Percentiles rank a stretch among this genome's conserved stretches.
Evolutionary conservation across 441 rosid genomes (phyloP).

Genomic region (Raphanus hybrid): DNA sequence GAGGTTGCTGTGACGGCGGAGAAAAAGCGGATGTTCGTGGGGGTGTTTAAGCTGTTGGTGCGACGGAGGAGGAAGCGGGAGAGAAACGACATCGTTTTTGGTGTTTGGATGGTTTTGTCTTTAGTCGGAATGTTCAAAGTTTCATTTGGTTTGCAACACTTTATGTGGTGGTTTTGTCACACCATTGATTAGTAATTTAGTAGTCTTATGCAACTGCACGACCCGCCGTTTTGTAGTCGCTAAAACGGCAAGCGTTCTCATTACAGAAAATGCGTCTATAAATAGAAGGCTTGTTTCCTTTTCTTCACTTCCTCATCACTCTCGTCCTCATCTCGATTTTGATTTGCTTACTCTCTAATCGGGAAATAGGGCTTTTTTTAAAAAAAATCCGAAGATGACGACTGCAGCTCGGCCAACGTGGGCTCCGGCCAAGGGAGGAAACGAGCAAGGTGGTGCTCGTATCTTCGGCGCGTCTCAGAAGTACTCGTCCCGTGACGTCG

Average conservation of each 20-base stretch:
- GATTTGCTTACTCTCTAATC: conserved; percentile 16
- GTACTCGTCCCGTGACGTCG: conserved; percentile 91
- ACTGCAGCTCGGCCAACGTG: conserved; percentile 97
- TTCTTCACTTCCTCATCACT: not conserved
- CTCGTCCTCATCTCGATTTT: conserved; percentile 31
- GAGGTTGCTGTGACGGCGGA: conserved; percentile 36
- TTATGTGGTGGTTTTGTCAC: too few species aligned
- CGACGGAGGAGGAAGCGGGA: conserved; percentile 49
- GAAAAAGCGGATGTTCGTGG: conserved; percentile 38
- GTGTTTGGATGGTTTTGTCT: conserved; percentile 1
- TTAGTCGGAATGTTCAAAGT: too few species aligned
- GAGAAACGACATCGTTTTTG: conserved; percentile 45
- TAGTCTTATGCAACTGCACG: not conserved
- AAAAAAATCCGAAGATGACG: conserved; percentile 76
- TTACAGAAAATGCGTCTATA: not conserved
- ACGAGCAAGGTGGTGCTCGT: conserved; percentile 95
- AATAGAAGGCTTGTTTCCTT: not conserved
- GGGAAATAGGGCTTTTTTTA: conserved; percentile 20
- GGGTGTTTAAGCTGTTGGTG: conserved; percentile 40
- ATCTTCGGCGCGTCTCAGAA: conserved; percentile 96
- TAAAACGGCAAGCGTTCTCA: not conserved
- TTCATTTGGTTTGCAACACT: too few species aligned
- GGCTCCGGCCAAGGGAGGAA: conserved; percentile 98
- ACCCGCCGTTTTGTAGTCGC: not conserved
- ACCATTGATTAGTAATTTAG: not conserved